Evolutionary conservation across 2,329 filamentous ascomycete genomes (phyloP).

Genomic region (Sporothrix schenckii): DNA sequence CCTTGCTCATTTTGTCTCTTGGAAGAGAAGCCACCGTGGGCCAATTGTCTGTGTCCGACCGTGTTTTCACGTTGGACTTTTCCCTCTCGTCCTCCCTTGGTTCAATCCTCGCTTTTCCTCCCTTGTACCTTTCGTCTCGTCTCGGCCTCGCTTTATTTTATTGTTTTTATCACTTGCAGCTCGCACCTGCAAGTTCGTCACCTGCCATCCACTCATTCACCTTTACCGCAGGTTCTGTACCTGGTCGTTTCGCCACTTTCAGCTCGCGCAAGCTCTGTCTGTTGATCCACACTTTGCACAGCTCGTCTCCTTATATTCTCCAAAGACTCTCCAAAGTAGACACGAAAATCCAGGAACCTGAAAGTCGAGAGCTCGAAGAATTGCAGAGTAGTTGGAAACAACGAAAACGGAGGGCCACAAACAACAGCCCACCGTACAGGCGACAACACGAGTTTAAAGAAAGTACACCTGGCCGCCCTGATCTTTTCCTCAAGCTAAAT

Average conservation of each 20-base stretch:
- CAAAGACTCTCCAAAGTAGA: background rate
- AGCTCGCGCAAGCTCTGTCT: slow-evolving; percentile 20
- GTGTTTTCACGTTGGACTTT: background rate
- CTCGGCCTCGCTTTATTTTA: background rate
- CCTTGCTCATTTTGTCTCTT: slow-evolving; percentile 16
- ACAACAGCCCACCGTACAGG: background rate
- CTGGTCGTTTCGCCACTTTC: slow-evolving; percentile 18
- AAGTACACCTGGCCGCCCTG: background rate
- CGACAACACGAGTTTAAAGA: background rate
- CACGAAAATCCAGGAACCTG: background rate
- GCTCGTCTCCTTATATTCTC: slow-evolving; percentile 14
- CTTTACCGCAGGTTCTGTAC: slow-evolving; percentile 4
- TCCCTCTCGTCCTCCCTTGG: background rate
- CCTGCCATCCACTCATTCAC: background rate
- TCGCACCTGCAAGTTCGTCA: background rate
- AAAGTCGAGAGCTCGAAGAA: background rate
- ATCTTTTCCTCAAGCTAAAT: slow-evolving; percentile 19
- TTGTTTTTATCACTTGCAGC: background rate
- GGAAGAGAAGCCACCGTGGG: background rate
- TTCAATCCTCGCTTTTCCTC: background rate
- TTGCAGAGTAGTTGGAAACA: background rate
- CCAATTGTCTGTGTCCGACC: slow-evolving; percentile 22
- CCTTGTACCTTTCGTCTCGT: background rate
- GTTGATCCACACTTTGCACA: slow-evolving; percentile 4
- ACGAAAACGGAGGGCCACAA: background rate